A percentile compares a stretch with the other conserved stretches of the same genome.
These are phyloP conservation scores for Rhipidocladum racemiflorum DNA, from an alignment of 176 grass and related monocot species.

Conservation along the genomic window DNA sequence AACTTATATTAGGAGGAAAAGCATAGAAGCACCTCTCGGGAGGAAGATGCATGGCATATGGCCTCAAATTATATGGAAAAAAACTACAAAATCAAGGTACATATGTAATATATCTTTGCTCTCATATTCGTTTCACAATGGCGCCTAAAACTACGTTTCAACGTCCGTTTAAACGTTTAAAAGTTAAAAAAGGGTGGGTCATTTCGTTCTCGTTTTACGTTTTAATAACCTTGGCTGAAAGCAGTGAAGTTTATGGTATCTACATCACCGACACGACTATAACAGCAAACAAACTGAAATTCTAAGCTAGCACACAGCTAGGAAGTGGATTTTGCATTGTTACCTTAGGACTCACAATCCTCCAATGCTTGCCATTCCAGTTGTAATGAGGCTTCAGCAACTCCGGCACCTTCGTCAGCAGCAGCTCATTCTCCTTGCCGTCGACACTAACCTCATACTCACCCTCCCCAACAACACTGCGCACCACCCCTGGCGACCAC, in stretches of 20 bases:
- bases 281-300: not conserved
- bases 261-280: not conserved
- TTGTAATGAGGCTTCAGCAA: constrained; percentile 39
- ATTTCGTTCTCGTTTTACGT: no score
- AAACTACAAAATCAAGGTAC: no score
- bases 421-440: not conserved
- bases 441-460: constrained; percentile 29
- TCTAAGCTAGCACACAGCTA: not conserved
- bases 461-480: not conserved
- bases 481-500: constrained; percentile 42
- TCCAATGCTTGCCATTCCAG: constrained; percentile 61
- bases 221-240: no score
- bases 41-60: no score
- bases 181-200: no score
- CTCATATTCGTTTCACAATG: no score
- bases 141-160: no score
- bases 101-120: no score
- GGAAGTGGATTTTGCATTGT: not conserved
- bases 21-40: no score
- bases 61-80: no score
- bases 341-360: constrained; percentile 29
- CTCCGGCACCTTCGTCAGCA: constrained; percentile 12
- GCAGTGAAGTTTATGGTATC: not conserved
- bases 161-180: no score
- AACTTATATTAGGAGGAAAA: no score